Evolutionary conservation across 345 rosid genomes (phyloP), one percentile per base, ranked within the genome.

Genomic region (Murraya paniculata): DNA sequence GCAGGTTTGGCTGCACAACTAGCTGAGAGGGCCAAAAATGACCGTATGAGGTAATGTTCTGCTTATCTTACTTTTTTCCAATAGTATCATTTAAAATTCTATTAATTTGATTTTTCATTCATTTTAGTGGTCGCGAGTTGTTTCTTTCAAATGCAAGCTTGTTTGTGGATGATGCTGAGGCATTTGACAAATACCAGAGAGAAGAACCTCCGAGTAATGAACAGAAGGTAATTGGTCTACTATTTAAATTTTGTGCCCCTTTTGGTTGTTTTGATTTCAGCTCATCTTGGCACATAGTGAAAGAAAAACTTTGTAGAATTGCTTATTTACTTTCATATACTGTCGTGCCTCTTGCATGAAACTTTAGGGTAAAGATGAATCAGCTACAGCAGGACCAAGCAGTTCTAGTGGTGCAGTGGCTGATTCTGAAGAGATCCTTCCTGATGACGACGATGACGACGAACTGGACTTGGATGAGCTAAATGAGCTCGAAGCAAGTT

Each of bases 21-120:
- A 76, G 99, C 98, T 16, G 99, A 95, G 18, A 93, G 99, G 81
- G 99, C 97, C 74, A 96, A 96, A 91, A 92, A 92, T 82, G 99
- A 94, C 81, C 92, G 98, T n/a, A 92, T 96, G 96, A 96, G 99
- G 99, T 95, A 84, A 69, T 58, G 55, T 68, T 72, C 21, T 68
- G 27, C 58, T 25, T 36, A n/a, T 48, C 68, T 67, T 60, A 56
- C 41, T 31, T 6, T 71, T 71, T 11, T 75, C 53, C 25, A 69
- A 31, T 79, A 5, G 24, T 38, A 71, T 75, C 48, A 22, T 68
- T 77, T 7, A 76, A 55, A 53, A 55, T 58, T 36, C 4, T 0
- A 45, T 60, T 72, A 59, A 77, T 77, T 77, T 69, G 72, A 62
- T 77, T 53, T 71, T 80, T 48, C 66, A 16, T 77, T 64, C 59